phyloP scores from a whole-genome alignment of 1,284 basidiomycete genomes.

The Agroathelia rolfsii region DNA sequence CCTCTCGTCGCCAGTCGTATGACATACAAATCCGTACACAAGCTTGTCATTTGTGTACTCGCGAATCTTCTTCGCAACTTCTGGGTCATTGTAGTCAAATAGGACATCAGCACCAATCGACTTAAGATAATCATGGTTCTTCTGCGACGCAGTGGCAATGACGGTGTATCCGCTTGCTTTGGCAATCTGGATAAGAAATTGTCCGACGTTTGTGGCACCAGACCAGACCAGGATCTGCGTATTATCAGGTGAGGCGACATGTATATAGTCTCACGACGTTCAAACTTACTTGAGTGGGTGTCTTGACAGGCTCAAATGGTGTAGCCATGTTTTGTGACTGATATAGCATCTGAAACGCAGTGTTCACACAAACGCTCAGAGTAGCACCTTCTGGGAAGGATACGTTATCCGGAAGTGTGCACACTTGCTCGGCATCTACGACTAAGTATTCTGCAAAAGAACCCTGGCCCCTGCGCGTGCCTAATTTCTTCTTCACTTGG shows the following conservation, averaged over 20 bases:
- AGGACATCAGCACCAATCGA: slow-evolving; percentile 26
- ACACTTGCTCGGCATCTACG: slow-evolving; percentile 14
- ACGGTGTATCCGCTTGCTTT: slow-evolving; percentile 23
- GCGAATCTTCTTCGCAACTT: slow-evolving; percentile 11
- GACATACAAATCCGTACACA: slow-evolving; percentile 18
- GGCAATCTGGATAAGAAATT: slow-evolving; percentile 31
- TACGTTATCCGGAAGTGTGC: slow-evolving; percentile 19
- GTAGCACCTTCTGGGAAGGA: slow-evolving; percentile 23
- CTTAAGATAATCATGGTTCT: slow-evolving; percentile 26
- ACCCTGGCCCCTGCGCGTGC: slow-evolving; percentile 12
- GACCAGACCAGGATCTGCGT: slow-evolving; percentile 27
- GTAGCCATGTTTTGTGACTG: slow-evolving; percentile 17
- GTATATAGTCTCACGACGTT: too few relatives aligned
- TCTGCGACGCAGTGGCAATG: slow-evolving; percentile 26
- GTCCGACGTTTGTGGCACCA: slow-evolving; percentile 27
- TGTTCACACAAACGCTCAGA: slow-evolving; percentile 20
- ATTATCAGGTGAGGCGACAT: too few relatives aligned
- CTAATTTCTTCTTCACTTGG: too few relatives aligned
- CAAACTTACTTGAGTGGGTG: too few relatives aligned
- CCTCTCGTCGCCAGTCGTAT: slow-evolving; percentile 16
- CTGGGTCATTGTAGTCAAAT: slow-evolving; percentile 20
- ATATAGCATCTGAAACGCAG: slow-evolving; percentile 23
- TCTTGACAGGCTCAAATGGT: slow-evolving; percentile 11
- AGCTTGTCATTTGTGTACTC: slow-evolving; percentile 18
- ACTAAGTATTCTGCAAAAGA: slow-evolving; percentile 25